Base-by-base conservation (phyloP, 164 flowering plant species). In the Macadamia integrifolia region DNA sequence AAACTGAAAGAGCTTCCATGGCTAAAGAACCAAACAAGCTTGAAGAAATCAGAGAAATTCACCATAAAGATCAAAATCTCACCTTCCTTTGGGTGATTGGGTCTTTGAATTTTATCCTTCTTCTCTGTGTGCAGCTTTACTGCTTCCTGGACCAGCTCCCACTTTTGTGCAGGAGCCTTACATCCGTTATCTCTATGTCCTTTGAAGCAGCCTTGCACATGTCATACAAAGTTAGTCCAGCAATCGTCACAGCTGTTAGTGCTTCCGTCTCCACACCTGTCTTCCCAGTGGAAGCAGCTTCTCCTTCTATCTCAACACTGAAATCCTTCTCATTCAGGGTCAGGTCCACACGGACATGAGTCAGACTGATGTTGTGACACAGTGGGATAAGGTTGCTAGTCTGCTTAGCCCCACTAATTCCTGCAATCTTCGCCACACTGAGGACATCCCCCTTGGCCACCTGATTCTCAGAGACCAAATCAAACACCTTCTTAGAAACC, bases 191-290 rank as follows among this genome's bases (percentile, higher is more conserved):
- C 66, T 72, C 70, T 13, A 92, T 92, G 63, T 83, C 86, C 80
- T 95, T 92, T 1, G 98, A 90, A 64, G 90, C 92, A 73, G 96
- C 98, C 74, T 95, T 95, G 80, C 98, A 95, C 98, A 92, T 95
- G 65, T 95, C 99, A 74, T 95, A 95, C 3, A 92, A 93, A 1
- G 99, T 89, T 12, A 95, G 86, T n/a, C 91, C 97, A 42, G 99
- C 94, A 72, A 95, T 69, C 6, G 87, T 72, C 23, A 88, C 97
- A 6, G 98, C 99, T 8, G 97, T 92, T 91, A 92, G 60, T 30
- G 99, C 98, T 79, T 95, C 99, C 99, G 90, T 92, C 71, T 92
- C 99, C 23, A 23, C 96, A 57, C 98, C 96, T 3, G 99, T 90
- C 73, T 85, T 91, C 50, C 92, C 98, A 0, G 86, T 84, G 9